Evolutionary conservation across 257 asterid genomes (phyloP).

Genomic region (Handroanthus guayacan): DNA sequence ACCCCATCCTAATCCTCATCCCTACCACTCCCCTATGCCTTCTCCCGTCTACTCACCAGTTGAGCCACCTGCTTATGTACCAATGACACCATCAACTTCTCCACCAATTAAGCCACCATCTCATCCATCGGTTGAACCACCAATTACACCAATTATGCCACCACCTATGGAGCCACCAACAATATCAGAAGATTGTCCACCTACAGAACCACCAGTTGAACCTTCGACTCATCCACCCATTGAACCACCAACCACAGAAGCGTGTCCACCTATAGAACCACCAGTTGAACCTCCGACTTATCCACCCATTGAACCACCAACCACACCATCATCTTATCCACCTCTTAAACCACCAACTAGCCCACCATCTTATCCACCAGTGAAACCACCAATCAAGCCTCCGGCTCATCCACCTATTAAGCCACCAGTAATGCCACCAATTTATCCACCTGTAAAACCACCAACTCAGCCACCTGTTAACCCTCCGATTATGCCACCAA

Average conservation of each 20-base stretch:
- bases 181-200: too few relatives aligned
- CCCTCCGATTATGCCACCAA: constrained; percentile 15
- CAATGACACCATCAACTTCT: too few relatives aligned
- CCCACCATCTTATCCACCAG: too few relatives aligned
- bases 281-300: not conserved
- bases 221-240: not conserved
- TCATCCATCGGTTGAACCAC: not conserved
- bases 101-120: constrained; percentile 7
- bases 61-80: not conserved
- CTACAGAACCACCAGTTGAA: too few relatives aligned
- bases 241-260: not conserved
- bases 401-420: not conserved
- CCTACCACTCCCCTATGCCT: constrained; percentile 16
- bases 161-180: too few relatives aligned
- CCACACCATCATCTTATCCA: not conserved
- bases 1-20: constrained; percentile 15
- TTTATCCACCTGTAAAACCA: too few relatives aligned
- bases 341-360: not conserved
- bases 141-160: not conserved
- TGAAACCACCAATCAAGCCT: not conserved
- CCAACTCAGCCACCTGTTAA: not conserved
- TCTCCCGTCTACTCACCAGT: not conserved
- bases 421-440: not conserved
- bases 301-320: not conserved
- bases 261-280: constrained; percentile 7